Evolutionary conservation across 2,329 filamentous ascomycete genomes (phyloP).

Genomic region (Cladosporium sphaerospermum): DNA sequence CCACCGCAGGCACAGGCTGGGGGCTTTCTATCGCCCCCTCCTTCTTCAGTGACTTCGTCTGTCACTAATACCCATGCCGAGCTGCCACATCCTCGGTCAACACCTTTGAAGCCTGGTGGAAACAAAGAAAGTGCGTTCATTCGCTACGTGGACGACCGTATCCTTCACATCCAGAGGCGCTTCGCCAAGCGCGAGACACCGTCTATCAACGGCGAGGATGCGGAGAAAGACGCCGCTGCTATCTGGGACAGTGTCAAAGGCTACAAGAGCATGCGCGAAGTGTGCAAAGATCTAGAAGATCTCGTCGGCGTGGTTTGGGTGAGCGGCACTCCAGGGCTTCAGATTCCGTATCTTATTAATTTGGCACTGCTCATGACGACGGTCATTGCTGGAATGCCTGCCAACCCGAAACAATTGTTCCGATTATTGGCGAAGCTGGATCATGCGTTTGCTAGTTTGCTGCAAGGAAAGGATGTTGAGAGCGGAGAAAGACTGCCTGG

Average conservation of each 20-base stretch:
- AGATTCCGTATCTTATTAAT: constrained; percentile 77
- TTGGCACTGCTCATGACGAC: constrained; percentile 66
- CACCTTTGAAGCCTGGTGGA: constrained; percentile 50
- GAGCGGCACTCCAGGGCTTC: constrained; percentile 74
- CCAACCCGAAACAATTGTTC: constrained; percentile 63
- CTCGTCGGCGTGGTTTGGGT: constrained; percentile 80
- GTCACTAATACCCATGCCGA: constrained; percentile 27
- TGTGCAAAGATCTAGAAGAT: constrained; percentile 66
- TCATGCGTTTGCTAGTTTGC: constrained; percentile 70
- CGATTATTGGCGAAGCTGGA: constrained; percentile 71
- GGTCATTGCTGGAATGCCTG: constrained; percentile 66
- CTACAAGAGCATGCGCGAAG: constrained; percentile 60
- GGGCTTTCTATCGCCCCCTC: constrained; percentile 45
- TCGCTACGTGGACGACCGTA: constrained; percentile 48
- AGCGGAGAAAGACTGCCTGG: constrained; percentile 63
- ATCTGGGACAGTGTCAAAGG: constrained; percentile 38
- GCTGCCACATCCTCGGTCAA: constrained; percentile 48
- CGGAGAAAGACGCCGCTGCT: constrained; percentile 24
- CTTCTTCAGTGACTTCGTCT: constrained; percentile 40
- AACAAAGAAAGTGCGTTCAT: constrained; percentile 54
- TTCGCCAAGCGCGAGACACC: constrained; percentile 45
- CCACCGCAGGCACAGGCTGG: constrained; percentile 27
- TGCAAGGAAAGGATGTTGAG: constrained; percentile 61
- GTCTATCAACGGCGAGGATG: constrained; percentile 24
- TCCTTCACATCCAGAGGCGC: constrained; percentile 46